Evolutionary conservation across 495 filamentous ascomycete species (phyloP).

Genomic region (Poronia punctata): DNA sequence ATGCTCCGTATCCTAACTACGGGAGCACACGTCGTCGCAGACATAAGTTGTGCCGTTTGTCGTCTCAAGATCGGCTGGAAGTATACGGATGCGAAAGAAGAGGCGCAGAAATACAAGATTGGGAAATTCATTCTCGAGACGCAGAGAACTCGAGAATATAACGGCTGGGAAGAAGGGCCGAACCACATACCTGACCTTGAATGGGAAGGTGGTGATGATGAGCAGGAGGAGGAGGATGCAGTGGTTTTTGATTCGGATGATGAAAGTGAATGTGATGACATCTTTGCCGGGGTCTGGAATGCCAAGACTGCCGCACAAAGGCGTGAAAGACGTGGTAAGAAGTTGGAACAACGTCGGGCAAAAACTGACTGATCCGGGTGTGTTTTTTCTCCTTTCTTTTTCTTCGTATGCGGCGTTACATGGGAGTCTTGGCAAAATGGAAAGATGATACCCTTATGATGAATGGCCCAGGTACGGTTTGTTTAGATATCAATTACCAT

Average conservation of each 20-base stretch:
- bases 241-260: slow-evolving; percentile 85
- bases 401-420: too few species aligned
- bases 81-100: slow-evolving; percentile 78
- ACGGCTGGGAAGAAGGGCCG: slow-evolving; percentile 59
- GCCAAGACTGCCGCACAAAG: slow-evolving; percentile 57
- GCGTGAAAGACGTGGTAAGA: too few species aligned
- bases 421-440: too few species aligned
- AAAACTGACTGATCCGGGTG: not conserved
- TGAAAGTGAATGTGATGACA: slow-evolving; percentile 90
- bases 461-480: too few species aligned
- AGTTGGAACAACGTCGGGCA: not conserved
- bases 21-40: slow-evolving; percentile 61
- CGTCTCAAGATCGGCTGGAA: slow-evolving; percentile 80
- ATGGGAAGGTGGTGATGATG: slow-evolving; percentile 1
- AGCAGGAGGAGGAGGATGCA: slow-evolving; percentile 18
- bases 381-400: not conserved
- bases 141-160: slow-evolving; percentile 56
- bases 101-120: slow-evolving; percentile 81
- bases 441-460: too few species aligned
- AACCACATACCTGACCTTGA: slow-evolving; percentile 14
- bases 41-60: slow-evolving; percentile 51
- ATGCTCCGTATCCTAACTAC: slow-evolving; percentile 73
- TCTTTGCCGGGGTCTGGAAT: slow-evolving; percentile 86
- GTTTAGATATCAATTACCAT: too few species aligned
- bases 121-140: slow-evolving; percentile 96